Conservation (phyloP, 225 moss, liverwort and hornwort species). For the Polytrichum formosum region DNA sequence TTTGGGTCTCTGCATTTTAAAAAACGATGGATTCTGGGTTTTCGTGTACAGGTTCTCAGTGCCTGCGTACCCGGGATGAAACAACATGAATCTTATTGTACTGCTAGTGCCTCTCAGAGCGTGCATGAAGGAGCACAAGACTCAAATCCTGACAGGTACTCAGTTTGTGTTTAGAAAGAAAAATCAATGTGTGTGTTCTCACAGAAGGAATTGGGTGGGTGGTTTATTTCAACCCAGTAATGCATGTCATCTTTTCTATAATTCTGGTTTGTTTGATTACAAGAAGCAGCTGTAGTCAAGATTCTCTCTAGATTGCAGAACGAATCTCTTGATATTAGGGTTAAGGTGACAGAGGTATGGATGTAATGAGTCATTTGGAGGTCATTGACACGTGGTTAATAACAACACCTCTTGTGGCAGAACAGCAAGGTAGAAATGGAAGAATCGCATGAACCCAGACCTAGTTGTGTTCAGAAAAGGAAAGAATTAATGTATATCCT, state of each 20-base stretch:
- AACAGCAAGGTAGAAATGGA: not conserved
- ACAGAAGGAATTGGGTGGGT: not conserved
- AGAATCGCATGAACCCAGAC: not conserved
- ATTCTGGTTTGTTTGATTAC: not conserved
- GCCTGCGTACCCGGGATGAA: constrained; percentile 31
- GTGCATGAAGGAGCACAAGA: not conserved
- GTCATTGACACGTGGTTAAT: not conserved
- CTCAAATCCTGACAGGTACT: not conserved
- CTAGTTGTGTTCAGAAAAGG: too few relatives aligned
- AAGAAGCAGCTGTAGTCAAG: too few relatives aligned
- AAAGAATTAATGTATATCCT: too few relatives aligned
- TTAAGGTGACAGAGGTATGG: too few relatives aligned
- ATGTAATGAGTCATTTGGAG: too few relatives aligned
- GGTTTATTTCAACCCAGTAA: not conserved
- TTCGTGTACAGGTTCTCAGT: constrained; percentile 49
- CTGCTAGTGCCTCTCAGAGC: not conserved
- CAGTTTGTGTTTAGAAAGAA: not conserved
- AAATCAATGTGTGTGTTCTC: not conserved
- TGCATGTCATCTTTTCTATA: not conserved
- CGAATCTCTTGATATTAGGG: not conserved
- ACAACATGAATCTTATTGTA: not conserved
- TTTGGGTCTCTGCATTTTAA: not conserved
- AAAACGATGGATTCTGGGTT: not conserved
- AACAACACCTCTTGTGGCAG: not conserved
- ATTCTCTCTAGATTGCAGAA: not conserved